phyloP scores from a whole-genome alignment of 2,329 filamentous ascomycete species.

The Arachnomyces sp. region DNA sequence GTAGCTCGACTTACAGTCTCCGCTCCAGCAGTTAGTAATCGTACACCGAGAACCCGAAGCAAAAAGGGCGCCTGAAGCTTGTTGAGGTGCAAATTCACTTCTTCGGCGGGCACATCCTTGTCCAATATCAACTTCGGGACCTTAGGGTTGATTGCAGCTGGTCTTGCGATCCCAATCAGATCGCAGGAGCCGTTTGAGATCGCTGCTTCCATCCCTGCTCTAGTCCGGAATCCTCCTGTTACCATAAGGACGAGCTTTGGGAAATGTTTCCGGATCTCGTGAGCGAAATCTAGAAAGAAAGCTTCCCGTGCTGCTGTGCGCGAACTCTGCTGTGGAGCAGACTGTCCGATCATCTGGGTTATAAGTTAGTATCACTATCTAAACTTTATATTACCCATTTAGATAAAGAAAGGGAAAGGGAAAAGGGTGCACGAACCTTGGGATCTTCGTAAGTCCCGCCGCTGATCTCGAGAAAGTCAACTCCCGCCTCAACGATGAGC shows the following conservation, averaged over 20 bases:
- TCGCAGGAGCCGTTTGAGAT: constrained; percentile 41
- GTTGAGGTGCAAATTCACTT: no score
- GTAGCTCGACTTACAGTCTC: no score
- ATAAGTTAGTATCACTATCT: constrained; percentile 10
- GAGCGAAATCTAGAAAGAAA: constrained; percentile 60
- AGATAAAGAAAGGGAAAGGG: neutral
- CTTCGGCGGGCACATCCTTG: no score
- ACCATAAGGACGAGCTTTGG: constrained; percentile 44
- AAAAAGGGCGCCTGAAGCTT: no score
- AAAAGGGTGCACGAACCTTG: constrained; percentile 29
- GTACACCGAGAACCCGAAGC: no score
- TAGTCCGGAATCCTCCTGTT: constrained; percentile 55
- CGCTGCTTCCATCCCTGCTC: constrained; percentile 43
- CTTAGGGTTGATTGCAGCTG: constrained; percentile 37
- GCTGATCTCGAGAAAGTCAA: constrained; percentile 62
- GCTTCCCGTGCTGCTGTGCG: constrained; percentile 52
- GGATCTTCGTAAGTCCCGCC: constrained; percentile 55
- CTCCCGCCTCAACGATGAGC: constrained; percentile 31
- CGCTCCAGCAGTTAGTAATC: no score
- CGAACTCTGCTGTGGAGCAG: constrained; percentile 22
- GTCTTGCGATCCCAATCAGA: constrained; percentile 42
- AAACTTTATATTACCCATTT: constrained; percentile 15
- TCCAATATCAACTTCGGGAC: constrained; percentile 23
- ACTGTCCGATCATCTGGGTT: constrained; percentile 28
- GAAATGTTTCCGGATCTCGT: constrained; percentile 40